phyloP scores from a whole-genome alignment of 2,329 filamentous ascomycete genomes.

The Aspergillus fumigatiaffinis region DNA sequence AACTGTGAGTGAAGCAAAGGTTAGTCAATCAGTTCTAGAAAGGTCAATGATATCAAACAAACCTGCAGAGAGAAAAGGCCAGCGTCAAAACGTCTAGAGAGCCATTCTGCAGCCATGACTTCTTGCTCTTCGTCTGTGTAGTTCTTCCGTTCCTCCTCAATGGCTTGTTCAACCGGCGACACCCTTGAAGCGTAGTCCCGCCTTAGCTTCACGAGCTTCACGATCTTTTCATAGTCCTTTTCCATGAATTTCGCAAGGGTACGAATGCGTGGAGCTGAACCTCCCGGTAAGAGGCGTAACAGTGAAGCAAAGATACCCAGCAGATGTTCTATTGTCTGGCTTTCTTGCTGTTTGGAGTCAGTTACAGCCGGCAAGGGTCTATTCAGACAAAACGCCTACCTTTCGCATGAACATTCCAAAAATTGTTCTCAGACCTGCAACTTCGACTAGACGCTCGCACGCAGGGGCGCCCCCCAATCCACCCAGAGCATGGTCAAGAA shows the following conservation, averaged over 20 bases:
- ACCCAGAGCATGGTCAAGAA: conserved; percentile 76
- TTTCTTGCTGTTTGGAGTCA: conserved; percentile 51
- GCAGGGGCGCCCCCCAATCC: conserved; percentile 57
- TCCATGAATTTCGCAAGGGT: conserved; percentile 92
- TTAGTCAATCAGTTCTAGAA: not conserved
- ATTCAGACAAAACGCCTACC: conserved; percentile 22
- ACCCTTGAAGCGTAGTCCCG: conserved; percentile 65
- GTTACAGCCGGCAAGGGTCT: not conserved
- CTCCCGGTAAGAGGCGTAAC: conserved; percentile 71
- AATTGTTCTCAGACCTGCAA: conserved; percentile 75
- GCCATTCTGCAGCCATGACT: conserved; percentile 64
- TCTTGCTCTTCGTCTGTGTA: conserved; percentile 58
- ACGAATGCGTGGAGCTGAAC: conserved; percentile 74
- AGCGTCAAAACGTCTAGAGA: conserved; percentile 72
- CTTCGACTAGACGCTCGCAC: conserved; percentile 74
- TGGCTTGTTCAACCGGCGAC: conserved; percentile 58
- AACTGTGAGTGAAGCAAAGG: conserved; percentile 40
- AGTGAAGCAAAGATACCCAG: conserved; percentile 81
- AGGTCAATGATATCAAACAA: conserved; percentile 7
- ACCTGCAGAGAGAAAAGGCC: conserved; percentile 77
- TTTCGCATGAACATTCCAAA: conserved; percentile 90
- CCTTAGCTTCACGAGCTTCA: conserved; percentile 66
- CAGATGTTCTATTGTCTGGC: conserved; percentile 69
- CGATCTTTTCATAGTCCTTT: conserved; percentile 83
- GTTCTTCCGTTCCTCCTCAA: conserved; percentile 54